Evolutionary conservation across 2,329 filamentous ascomycete species (phyloP), one percentile per base, ranked within the genome.

Genomic region (Sporothrix pallida): DNA sequence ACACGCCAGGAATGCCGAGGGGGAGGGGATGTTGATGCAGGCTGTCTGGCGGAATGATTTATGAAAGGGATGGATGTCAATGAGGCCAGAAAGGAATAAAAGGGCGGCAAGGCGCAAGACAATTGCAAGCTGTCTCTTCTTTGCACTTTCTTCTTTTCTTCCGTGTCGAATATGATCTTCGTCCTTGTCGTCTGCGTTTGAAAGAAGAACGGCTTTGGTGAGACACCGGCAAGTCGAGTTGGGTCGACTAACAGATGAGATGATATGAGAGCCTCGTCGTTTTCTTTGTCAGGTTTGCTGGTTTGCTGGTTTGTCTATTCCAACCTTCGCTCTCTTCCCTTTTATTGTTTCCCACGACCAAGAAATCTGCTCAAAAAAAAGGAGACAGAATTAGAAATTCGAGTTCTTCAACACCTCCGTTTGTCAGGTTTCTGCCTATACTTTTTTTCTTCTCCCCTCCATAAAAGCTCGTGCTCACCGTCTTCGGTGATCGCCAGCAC

Each of bases 1-100:
- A 72, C 70, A 52, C 26, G 26, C 70, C 65, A 15, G 58, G 70
- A 72, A 72, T 65, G 58, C 70, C 70, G 70, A 72, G 42, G 42
- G 46, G 70, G 42, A 46, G 69, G 12, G 37, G 42, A 9, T 5
- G 23, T 17, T 26, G 44, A 20, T 68, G 62, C 62, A 20, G 42
- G n/a, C 26, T 50, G 44, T 48, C 20, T 37, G 44, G 26, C 23
- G 63, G 63, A 37, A 48, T 20, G 63, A 37, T 13, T 23, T 6
- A 10, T 15, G 9, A 20, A 37, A 37, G 42, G 2, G 52, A 3
- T 26, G 52, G 13, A 46, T 44, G 52, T 12, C 7, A 56, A 56
- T 17, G 37, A 46, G 37, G 60, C 20, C 60, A 12, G 42, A 8
- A 46, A 48, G 10, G n/a, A 13, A 23, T 65, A 46, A 65, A 65